These are phyloP conservation scores for Aspergillus latus DNA, from an alignment of 2,329 filamentous ascomycete genomes.

Conservation along the genomic window DNA sequence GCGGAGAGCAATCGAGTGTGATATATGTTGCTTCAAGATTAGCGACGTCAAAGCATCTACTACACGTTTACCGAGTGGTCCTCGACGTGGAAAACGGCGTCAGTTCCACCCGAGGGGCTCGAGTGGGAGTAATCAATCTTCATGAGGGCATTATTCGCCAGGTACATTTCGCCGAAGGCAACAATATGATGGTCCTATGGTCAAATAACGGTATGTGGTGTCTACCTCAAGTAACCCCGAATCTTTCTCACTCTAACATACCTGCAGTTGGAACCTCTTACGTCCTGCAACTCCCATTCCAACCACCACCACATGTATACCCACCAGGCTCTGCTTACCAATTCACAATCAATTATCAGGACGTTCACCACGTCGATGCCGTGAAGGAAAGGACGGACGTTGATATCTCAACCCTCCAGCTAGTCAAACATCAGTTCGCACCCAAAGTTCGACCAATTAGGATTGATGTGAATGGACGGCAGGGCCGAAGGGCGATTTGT, in stretches of 20 bases:
- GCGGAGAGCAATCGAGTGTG: conserved; percentile 27
- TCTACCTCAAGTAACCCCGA: background rate
- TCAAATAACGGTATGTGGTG: conserved; percentile 31
- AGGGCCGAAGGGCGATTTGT: conserved; percentile 53
- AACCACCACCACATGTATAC: conserved; percentile 14
- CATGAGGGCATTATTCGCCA: conserved; percentile 51
- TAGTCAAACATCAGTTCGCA: conserved; percentile 51
- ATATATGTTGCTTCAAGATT: conserved; percentile 38
- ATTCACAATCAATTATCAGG: conserved; percentile 25
- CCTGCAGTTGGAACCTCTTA: conserved; percentile 27
- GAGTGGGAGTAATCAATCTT: conserved; percentile 34
- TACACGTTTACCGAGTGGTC: conserved; percentile 57
- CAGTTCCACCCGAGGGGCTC: conserved; percentile 46
- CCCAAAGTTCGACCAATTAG: conserved; percentile 49
- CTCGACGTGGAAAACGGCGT: conserved; percentile 60
- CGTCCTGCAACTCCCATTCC: conserved; percentile 38
- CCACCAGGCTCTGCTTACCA: conserved; percentile 8
- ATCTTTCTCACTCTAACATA: background rate
- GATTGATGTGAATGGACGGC: conserved; percentile 57
- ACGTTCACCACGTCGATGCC: conserved; percentile 19
- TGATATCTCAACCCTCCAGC: conserved; percentile 22
- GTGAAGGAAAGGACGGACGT: conserved; percentile 14
- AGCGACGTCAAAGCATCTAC: conserved; percentile 32
- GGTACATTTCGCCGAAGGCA: conserved; percentile 66
- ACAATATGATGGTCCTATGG: conserved; percentile 61